These are phyloP conservation scores for Schoenoplectus triqueter DNA, from an alignment of 202 grass and related monocot genomes.

Conservation along the genomic window DNA sequence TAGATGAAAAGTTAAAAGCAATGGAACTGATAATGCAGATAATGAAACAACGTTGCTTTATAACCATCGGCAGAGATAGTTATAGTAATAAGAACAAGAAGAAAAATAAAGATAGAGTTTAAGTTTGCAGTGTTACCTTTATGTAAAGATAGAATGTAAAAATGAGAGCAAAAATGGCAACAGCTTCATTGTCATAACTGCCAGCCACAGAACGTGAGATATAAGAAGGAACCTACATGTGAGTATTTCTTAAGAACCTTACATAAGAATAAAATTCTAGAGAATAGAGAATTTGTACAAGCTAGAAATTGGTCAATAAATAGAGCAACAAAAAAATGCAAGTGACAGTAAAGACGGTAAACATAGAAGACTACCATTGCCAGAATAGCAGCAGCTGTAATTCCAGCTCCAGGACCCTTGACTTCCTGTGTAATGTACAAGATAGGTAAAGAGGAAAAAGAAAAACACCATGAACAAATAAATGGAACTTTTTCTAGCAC, in stretches of 20 bases:
- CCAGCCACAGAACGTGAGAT: constrained; percentile 99
- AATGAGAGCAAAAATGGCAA: constrained; percentile 98
- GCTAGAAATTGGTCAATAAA: not conserved
- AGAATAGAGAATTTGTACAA: not conserved
- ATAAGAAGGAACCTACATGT: constrained; percentile 87
- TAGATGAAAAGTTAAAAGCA: not conserved
- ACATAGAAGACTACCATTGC: constrained; percentile 69
- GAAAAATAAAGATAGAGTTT: constrained; percentile 28
- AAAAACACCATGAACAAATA: not conserved
- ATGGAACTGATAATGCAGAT: not conserved
- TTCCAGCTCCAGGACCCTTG: constrained; percentile 94
- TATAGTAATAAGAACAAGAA: constrained; percentile 34
- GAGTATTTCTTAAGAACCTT: constrained; percentile 10
- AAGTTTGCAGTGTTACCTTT: constrained; percentile 63
- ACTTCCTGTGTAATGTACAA: constrained; percentile 69
- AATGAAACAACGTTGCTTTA: constrained; percentile 1
- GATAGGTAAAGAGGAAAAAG: constrained; percentile 26
- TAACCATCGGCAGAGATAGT: not conserved
- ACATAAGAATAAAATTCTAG: not conserved
- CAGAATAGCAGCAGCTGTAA: constrained; percentile 87
- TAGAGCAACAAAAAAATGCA: constrained; percentile 4
- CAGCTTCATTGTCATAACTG: constrained; percentile 99
- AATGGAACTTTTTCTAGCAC: not conserved
- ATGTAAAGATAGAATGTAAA: constrained; percentile 99
- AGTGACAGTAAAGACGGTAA: not conserved